Evolutionary conservation across 2,329 filamentous ascomycete species (phyloP).

Genomic region (Metarhizium humberi): DNA sequence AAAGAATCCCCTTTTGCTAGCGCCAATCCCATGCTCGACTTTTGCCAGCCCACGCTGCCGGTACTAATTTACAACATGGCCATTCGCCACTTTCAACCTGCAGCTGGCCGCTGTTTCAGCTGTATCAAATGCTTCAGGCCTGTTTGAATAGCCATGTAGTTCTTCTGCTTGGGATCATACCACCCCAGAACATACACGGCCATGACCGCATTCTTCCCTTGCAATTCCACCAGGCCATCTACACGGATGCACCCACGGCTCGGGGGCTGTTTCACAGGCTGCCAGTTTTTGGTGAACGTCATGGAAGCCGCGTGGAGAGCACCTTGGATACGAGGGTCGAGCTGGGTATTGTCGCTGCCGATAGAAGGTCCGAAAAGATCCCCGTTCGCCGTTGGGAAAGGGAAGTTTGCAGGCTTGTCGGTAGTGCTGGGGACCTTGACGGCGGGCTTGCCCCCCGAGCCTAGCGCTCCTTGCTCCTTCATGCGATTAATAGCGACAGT

Average conservation of each 20-base stretch:
- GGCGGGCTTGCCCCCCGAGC: slow-evolving; percentile 13
- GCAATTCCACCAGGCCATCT: slow-evolving; percentile 45
- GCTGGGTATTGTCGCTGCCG: slow-evolving; percentile 18
- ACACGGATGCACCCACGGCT: slow-evolving; percentile 43
- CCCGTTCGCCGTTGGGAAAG: slow-evolving; percentile 14
- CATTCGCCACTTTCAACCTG: slow-evolving; percentile 12
- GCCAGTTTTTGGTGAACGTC: slow-evolving; percentile 37
- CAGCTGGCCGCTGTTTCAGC: slow-evolving; percentile 26
- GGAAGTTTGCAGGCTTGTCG: slow-evolving; percentile 15
- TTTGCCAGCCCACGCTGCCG: neutral
- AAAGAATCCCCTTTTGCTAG: neutral
- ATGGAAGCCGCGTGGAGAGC: slow-evolving; percentile 23
- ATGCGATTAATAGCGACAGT: slow-evolving; percentile 19
- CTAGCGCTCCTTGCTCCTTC: slow-evolving; percentile 15
- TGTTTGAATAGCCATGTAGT: slow-evolving; percentile 32
- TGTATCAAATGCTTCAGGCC: slow-evolving; percentile 33
- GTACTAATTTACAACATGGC: neutral
- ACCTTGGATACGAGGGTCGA: slow-evolving; percentile 24
- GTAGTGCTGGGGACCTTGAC: slow-evolving; percentile 14
- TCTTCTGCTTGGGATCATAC: slow-evolving; percentile 46
- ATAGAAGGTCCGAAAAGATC: slow-evolving; percentile 18
- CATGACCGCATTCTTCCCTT: slow-evolving; percentile 34
- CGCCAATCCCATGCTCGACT: slow-evolving; percentile 8
- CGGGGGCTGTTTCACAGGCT: slow-evolving; percentile 29
- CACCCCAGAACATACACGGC: slow-evolving; percentile 42